phyloP scores from a whole-genome alignment of 805 yeast species.

The Barnettozyma botsteinii region DNA sequence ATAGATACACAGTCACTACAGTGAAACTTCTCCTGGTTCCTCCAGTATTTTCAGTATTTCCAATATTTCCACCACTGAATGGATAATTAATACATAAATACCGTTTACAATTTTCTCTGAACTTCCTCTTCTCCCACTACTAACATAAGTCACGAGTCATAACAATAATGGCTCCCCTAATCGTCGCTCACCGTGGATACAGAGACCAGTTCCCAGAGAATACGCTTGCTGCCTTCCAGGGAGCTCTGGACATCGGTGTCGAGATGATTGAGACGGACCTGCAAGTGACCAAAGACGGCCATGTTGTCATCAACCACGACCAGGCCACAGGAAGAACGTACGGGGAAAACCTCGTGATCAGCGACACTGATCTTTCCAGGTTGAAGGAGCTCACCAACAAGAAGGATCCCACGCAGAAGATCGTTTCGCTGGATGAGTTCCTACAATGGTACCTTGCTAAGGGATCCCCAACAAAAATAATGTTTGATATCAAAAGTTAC shows the following conservation, averaged over 20 bases:
- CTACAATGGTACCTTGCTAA: slow-evolving; percentile 32
- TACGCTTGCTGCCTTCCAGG: slow-evolving; percentile 39
- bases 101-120: no score
- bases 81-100: no score
- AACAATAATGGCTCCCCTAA: background rate
- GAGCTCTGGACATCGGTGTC: slow-evolving; percentile 39
- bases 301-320: slow-evolving; percentile 51
- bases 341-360: slow-evolving; percentile 33
- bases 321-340: slow-evolving; percentile 44
- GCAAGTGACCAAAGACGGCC: slow-evolving; percentile 48
- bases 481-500: slow-evolving; percentile 48
- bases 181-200: slow-evolving; percentile 15
- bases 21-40: no score
- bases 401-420: slow-evolving; percentile 29
- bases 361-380: slow-evolving; percentile 30
- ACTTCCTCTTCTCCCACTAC: no score
- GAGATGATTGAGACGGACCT: slow-evolving; percentile 47
- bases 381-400: slow-evolving; percentile 32
- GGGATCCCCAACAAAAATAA: slow-evolving; percentile 26
- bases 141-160: no score
- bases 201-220: slow-evolving; percentile 40
- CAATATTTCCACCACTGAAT: no score
- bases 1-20: no score
- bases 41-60: no score
- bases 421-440: slow-evolving; percentile 39